These are phyloP conservation scores for Rhododendron vialii DNA, from an alignment of 148 eudicot species.

Conservation along the genomic window DNA sequence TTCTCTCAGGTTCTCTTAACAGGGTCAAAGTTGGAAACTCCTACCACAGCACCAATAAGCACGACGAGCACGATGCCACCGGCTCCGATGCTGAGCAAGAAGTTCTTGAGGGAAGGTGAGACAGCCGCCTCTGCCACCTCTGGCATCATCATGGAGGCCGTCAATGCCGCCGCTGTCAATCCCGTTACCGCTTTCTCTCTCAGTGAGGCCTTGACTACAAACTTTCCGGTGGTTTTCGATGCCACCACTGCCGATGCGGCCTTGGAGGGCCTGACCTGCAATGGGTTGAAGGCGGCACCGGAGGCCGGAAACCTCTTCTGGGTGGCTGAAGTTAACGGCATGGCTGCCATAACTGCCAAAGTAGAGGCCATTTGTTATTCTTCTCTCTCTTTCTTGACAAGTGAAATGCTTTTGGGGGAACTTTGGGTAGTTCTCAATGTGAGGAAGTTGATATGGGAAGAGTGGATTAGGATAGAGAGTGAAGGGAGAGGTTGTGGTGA, in stretches of 20 bases:
- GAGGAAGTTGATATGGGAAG: background rate
- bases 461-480: background rate
- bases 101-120: conserved; percentile 37
- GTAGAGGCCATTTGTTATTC: conserved; percentile 17
- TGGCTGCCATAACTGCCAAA: conserved; percentile 23
- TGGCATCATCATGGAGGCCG: conserved; percentile 34
- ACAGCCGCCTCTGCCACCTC: conserved; percentile 34
- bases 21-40: conserved; percentile 43
- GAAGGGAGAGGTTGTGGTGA: background rate
- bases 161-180: conserved; percentile 28
- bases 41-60: conserved; percentile 30
- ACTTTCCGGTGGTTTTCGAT: background rate
- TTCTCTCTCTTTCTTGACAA: background rate
- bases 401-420: background rate
- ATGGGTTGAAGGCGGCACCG: conserved; percentile 16
- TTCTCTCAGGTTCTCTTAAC: conserved; percentile 25
- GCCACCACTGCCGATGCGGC: background rate
- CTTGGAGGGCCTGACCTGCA: conserved; percentile 10
- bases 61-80: conserved; percentile 34
- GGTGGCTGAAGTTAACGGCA: conserved; percentile 19
- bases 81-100: conserved; percentile 39
- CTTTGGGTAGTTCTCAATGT: too few species aligned
- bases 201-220: conserved; percentile 23
- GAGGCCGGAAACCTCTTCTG: conserved; percentile 11
- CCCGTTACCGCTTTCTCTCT: conserved; percentile 31